A percentile compares a stretch with the other conserved stretches of the same genome.
Evolutionary conservation across 306 rosid genomes (phyloP).

Genomic region (Oemleria cerasiformis): DNA sequence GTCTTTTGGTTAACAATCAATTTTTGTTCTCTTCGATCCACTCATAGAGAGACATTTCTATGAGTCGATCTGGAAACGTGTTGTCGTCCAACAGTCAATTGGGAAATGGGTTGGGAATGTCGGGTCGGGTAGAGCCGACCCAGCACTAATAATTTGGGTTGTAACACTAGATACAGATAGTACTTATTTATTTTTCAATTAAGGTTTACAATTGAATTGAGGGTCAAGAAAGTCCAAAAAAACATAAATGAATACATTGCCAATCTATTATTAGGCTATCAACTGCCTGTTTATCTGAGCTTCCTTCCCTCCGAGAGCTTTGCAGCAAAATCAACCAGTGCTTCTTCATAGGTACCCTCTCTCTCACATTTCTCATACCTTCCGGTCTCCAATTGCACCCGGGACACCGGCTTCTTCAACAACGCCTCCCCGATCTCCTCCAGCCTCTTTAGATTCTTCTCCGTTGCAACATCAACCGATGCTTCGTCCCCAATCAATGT

Average conservation of each 20-base stretch:
- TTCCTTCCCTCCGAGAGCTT: slow-evolving; percentile 27
- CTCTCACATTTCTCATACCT: slow-evolving; percentile 14
- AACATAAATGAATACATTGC: too few species aligned
- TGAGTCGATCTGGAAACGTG: too few species aligned
- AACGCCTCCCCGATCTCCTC: slow-evolving; percentile 31
- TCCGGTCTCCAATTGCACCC: slow-evolving; percentile 42
- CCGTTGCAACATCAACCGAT: slow-evolving; percentile 24
- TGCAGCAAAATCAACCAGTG: slow-evolving; percentile 33
- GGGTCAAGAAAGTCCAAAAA: neutral
- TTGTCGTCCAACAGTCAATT: too few species aligned
- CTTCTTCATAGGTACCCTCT: slow-evolving; percentile 34
- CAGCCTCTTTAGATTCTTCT: slow-evolving; percentile 30
- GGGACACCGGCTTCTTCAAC: slow-evolving; percentile 33
- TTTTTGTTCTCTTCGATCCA: too few species aligned
- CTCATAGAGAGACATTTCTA: too few species aligned
- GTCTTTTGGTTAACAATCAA: too few species aligned
- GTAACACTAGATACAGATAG: too few species aligned
- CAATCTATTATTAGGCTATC: neutral
- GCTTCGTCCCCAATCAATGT: neutral
- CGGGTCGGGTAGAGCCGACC: too few species aligned
- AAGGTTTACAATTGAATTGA: too few species aligned
- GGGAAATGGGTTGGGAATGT: too few species aligned
- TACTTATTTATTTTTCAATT: too few species aligned
- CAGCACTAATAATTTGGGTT: too few species aligned
- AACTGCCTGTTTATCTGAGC: neutral